These are phyloP conservation scores for Macrolepiota fuliginosa DNA, from an alignment of 768 basidiomycete genomes.

Conservation along the genomic window DNA sequence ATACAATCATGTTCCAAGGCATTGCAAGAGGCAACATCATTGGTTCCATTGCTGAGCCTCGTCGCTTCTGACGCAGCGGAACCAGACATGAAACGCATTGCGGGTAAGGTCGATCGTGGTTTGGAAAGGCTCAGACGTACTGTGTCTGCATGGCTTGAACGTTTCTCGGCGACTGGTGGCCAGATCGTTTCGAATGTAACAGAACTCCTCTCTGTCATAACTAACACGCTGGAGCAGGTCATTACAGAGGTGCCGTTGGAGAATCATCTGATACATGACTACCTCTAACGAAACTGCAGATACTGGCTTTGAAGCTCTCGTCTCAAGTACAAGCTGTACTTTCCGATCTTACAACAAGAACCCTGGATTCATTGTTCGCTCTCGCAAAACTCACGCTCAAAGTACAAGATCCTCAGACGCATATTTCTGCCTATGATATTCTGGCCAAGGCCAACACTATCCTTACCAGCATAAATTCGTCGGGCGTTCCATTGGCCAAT, in stretches of 20 bases:
- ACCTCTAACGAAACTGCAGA: not conserved
- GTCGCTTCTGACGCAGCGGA: slow-evolving; percentile 16
- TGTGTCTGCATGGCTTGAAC: slow-evolving; percentile 47
- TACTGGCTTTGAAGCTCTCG: not conserved
- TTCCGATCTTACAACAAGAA: slow-evolving; percentile 36
- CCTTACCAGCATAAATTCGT: slow-evolving; percentile 23
- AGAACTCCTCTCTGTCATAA: slow-evolving; percentile 12
- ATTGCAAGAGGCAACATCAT: not conserved
- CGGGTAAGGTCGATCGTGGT: slow-evolving; percentile 56
- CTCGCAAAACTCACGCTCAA: slow-evolving; percentile 46
- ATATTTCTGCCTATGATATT: slow-evolving; percentile 42
- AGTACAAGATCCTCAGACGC: slow-evolving; percentile 41
- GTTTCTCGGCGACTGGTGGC: slow-evolving; percentile 2
- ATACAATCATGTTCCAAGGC: not conserved
- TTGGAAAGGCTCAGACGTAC: slow-evolving; percentile 57
- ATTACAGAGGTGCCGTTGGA: not conserved
- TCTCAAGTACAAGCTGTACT: not conserved
- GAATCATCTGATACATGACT: not conserved
- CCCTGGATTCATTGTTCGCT: slow-evolving; percentile 54
- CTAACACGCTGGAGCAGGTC: not conserved
- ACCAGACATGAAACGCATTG: slow-evolving; percentile 36
- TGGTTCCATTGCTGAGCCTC: not conserved
- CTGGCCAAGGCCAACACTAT: slow-evolving; percentile 42
- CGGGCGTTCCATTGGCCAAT: slow-evolving; percentile 40
- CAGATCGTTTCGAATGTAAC: not conserved